Evolutionary conservation across 2,329 filamentous ascomycete species (phyloP).

Genomic region (Arthrinium puccinioides): DNA sequence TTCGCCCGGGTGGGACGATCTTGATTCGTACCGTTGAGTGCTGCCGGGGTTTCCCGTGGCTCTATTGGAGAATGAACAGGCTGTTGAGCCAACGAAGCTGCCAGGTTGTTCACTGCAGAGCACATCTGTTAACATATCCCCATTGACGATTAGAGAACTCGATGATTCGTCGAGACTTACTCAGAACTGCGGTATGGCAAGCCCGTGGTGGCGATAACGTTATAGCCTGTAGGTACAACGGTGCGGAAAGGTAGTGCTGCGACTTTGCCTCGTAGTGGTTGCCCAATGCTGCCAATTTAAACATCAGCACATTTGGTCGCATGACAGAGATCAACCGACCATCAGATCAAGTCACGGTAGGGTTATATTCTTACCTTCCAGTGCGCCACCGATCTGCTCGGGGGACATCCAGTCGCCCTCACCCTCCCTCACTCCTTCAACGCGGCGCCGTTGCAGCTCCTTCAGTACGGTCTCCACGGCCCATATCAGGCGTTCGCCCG

Average conservation of each 20-base stretch:
- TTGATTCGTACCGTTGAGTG: conserved; percentile 21
- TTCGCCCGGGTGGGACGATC: conserved; percentile 44
- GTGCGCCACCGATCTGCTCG: conserved; percentile 63
- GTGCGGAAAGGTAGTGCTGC: conserved; percentile 74
- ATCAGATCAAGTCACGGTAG: too few species aligned
- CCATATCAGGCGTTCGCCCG: conserved; percentile 70
- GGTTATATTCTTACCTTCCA: conserved; percentile 51
- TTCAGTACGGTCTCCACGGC: conserved; percentile 73
- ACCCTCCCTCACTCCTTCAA: conserved; percentile 60
- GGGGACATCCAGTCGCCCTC: conserved; percentile 66
- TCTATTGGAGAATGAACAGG: conserved; percentile 30
- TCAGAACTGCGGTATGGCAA: conserved; percentile 77
- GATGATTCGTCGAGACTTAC: conserved; percentile 32
- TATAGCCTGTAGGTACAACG: conserved; percentile 80
- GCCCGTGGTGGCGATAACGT: conserved; percentile 52
- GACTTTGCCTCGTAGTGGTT: conserved; percentile 67
- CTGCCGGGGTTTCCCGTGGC: conserved; percentile 22
- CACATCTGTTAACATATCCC: background rate
- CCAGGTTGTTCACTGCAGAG: conserved; percentile 67
- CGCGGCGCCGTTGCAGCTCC: conserved; percentile 63
- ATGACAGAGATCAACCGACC: too few species aligned
- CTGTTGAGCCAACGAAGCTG: conserved; percentile 66
- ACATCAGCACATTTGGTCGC: background rate
- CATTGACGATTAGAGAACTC: background rate
- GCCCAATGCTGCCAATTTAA: conserved; percentile 52